Conservation (phyloP, 2,329 filamentous ascomycete genomes). For the Sporothrix pseudoabietina region DNA sequence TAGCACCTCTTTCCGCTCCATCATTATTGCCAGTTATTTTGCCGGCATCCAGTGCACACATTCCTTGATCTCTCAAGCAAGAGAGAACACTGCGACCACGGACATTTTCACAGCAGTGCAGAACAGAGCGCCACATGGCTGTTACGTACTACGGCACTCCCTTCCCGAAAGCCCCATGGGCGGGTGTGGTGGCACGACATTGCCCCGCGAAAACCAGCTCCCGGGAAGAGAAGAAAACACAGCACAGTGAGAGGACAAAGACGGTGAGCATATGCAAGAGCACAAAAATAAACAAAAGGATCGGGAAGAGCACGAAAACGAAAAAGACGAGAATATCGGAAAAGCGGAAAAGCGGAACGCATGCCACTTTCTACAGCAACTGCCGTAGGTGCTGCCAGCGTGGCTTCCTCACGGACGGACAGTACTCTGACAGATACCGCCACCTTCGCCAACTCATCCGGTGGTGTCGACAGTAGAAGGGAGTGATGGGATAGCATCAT, state of each 20-base stretch:
- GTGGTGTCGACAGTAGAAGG: not conserved
- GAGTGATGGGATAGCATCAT: not conserved
- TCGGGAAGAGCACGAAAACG: not conserved
- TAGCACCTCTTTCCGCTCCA: not conserved
- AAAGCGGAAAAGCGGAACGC: not conserved
- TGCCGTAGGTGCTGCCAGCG: constrained; percentile 12
- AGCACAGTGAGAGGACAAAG: not conserved
- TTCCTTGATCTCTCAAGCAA: not conserved
- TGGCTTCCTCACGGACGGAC: not conserved
- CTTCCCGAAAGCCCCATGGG: not conserved
- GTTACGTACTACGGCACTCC: not conserved
- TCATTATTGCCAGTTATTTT: not conserved
- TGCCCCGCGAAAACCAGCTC: constrained; percentile 18
- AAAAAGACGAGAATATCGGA: too few species aligned
- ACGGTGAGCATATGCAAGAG: not conserved
- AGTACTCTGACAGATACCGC: not conserved
- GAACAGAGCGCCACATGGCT: not conserved
- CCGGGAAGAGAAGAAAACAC: not conserved
- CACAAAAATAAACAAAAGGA: not conserved
- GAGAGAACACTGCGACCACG: not conserved
- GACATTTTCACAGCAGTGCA: not conserved
- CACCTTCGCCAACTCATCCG: constrained; percentile 16
- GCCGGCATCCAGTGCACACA: not conserved
- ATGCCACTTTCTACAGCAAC: constrained; percentile 1
- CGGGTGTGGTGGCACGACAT: constrained; percentile 17